phyloP scores from a whole-genome alignment of 192 early-diverging fungal genomes.

The Radiomyces spectabilis region DNA sequence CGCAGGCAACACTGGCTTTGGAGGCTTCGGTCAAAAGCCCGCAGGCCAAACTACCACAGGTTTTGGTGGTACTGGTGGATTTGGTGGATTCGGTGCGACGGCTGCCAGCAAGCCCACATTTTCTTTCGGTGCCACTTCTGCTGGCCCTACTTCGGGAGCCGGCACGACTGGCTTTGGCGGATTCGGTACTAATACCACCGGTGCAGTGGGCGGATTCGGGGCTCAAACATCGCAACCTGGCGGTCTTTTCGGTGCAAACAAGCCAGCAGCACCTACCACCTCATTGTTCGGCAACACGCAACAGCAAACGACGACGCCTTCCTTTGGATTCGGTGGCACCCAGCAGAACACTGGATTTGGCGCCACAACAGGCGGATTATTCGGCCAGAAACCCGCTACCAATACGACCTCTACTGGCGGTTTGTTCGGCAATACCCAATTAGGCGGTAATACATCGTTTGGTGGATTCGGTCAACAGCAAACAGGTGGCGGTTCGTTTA shows the following conservation, averaged over 20 bases:
- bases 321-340: too few species aligned
- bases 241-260: conserved; percentile 21
- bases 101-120: conserved; percentile 15
- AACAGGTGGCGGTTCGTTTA: conserved; percentile 19
- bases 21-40: conserved; percentile 13
- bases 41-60: conserved; percentile 10
- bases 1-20: too few species aligned
- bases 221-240: conserved; percentile 6
- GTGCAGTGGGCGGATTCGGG: conserved; percentile 29
- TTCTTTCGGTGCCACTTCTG: conserved; percentile 19
- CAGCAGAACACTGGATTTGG: too few species aligned
- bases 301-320: too few species aligned
- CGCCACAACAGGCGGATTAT: conserved; percentile 2
- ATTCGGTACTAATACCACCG: conserved; percentile 9
- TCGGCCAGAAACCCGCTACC: conserved; percentile 11
- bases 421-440: conserved; percentile 18
- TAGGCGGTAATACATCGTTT: conserved; percentile 8
- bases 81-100: conserved; percentile 31
- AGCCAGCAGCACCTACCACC: conserved; percentile 17
- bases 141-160: conserved; percentile 16
- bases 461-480: conserved; percentile 32
- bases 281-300: background rate
- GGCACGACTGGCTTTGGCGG: background rate
- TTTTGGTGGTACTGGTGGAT: conserved; percentile 12
- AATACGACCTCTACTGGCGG: conserved; percentile 8